These are phyloP conservation scores for Aspergillus unguis DNA, from an alignment of 2,329 filamentous ascomycete genomes.

Conservation along the genomic window DNA sequence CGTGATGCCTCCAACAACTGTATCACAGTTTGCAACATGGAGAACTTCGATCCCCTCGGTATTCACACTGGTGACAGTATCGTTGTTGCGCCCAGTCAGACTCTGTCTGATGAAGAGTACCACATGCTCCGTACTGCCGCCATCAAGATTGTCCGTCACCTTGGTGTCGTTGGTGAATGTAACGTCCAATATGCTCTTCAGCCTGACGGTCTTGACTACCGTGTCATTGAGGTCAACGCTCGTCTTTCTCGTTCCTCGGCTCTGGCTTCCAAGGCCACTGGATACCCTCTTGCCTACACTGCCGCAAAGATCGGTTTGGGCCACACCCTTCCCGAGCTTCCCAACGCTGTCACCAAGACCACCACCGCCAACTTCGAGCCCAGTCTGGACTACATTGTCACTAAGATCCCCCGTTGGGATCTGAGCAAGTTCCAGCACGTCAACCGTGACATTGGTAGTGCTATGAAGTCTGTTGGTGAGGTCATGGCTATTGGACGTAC, in stretches of 20 bases:
- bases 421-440: slow-evolving; percentile 98
- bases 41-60: slow-evolving; percentile 96
- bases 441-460: slow-evolving; percentile 92
- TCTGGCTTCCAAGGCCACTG: slow-evolving; percentile 94
- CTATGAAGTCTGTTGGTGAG: slow-evolving; percentile 99
- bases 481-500: slow-evolving; percentile 99
- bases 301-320: slow-evolving; percentile 97
- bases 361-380: slow-evolving; percentile 99
- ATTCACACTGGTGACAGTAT: slow-evolving; percentile 99
- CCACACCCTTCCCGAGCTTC: slow-evolving; percentile 89
- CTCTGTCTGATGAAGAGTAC: slow-evolving; percentile 96
- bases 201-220: slow-evolving; percentile 94
- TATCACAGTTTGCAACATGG: slow-evolving; percentile 98
- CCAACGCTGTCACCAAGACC: slow-evolving; percentile 97
- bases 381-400: slow-evolving; percentile 94
- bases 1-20: slow-evolving; percentile 97
- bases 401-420: slow-evolving; percentile 98
- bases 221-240: slow-evolving; percentile 98
- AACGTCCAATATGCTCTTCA: slow-evolving; percentile 98
- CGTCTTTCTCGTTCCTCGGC: slow-evolving; percentile 97
- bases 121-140: slow-evolving; percentile 98
- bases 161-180: slow-evolving; percentile 96
- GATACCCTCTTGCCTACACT: slow-evolving; percentile 94
- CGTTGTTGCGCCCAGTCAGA: slow-evolving; percentile 95
- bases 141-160: slow-evolving; percentile 96